Percentiles rank a stretch among this genome's conserved stretches.
These are phyloP conservation scores for Ampelomyces quisqualis DNA, from an alignment of 2,329 filamentous ascomycete species.

Conservation along the genomic window DNA sequence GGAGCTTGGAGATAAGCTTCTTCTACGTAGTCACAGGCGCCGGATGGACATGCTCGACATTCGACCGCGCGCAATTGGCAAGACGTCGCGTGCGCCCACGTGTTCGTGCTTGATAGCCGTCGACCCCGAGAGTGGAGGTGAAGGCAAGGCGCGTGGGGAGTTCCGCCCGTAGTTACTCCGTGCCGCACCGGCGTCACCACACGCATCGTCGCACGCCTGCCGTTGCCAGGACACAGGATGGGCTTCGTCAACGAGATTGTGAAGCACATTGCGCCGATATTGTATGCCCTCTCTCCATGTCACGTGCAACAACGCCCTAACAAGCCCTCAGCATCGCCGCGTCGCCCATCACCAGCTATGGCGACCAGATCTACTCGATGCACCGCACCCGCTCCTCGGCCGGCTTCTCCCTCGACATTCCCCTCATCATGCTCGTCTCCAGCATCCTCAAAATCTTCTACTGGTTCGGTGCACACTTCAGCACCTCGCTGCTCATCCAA, in stretches of 20 bases:
- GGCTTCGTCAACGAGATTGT: constrained; percentile 40
- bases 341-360: constrained; percentile 65
- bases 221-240: constrained; percentile 23
- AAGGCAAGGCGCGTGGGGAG: neutral
- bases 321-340: constrained; percentile 54
- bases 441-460: constrained; percentile 66
- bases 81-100: neutral
- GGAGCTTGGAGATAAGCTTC: too few species aligned
- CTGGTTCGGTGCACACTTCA: constrained; percentile 65
- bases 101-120: neutral
- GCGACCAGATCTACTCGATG: constrained; percentile 67
- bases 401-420: constrained; percentile 67
- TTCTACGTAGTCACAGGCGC: too few species aligned
- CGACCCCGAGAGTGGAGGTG: neutral
- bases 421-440: constrained; percentile 65
- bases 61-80: neutral
- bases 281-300: constrained; percentile 25
- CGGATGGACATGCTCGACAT: too few species aligned
- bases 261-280: constrained; percentile 42
- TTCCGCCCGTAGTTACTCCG: constrained; percentile 4
- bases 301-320: neutral
- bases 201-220: neutral
- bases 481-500: constrained; percentile 59
- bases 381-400: constrained; percentile 60
- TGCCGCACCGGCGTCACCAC: constrained; percentile 1